A percentile compares a stretch with the other conserved stretches of the same genome.
These are phyloP conservation scores for Gynostemma pentaphyllum DNA, from an alignment of 306 rosid genomes.

Conservation along the genomic window DNA sequence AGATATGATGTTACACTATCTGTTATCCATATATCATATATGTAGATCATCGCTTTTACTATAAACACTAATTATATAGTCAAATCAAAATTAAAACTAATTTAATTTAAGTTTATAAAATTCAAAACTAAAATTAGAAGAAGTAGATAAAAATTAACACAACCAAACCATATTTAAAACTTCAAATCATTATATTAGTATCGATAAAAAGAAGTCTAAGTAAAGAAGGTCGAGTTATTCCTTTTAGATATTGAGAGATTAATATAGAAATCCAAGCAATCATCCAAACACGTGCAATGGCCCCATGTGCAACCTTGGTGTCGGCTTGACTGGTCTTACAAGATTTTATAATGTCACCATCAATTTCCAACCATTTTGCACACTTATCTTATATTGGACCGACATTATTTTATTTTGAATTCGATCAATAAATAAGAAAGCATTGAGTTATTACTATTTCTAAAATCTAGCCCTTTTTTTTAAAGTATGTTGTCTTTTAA, in stretches of 20 bases:
- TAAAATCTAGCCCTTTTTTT: conserved; percentile 3
- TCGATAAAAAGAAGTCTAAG: no score
- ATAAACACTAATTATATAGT: no score
- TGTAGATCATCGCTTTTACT: no score
- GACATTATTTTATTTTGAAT: not conserved
- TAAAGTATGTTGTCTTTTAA: conserved; percentile 3
- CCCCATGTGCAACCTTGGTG: conserved; percentile 40
- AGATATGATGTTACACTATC: no score
- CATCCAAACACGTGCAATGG: conserved; percentile 61
- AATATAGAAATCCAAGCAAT: conserved; percentile 20
- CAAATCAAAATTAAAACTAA: no score
- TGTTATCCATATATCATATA: no score
- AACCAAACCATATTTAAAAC: no score
- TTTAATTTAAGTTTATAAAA: no score
- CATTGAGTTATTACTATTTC: not conserved
- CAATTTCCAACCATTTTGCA: conserved; percentile 25
- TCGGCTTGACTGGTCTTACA: conserved; percentile 53
- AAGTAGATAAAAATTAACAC: no score
- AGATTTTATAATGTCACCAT: conserved; percentile 26
- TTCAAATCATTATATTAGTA: no score
- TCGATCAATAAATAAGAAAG: not conserved
- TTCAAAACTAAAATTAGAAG: no score
- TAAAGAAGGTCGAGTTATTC: no score
- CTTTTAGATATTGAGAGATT: conserved; percentile 6
- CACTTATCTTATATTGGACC: not conserved